Evolutionary conservation across 305 asterid species (phyloP).

Genomic region (Solanum aculeatissimum): DNA sequence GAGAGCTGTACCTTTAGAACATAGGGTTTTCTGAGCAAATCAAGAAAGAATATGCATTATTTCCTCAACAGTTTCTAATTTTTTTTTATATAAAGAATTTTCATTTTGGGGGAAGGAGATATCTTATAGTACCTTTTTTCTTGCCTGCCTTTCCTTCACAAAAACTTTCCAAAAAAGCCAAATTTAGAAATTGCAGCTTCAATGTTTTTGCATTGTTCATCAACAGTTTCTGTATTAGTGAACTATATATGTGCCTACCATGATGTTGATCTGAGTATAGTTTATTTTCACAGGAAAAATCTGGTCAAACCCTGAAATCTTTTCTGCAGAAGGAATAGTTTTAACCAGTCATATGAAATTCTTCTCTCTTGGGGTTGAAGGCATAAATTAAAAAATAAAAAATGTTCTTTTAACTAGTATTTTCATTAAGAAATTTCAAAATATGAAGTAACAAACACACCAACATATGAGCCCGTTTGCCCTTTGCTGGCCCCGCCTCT

Average conservation of each 20-base stretch:
- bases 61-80: slow-evolving; percentile 18
- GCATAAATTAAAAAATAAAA: not conserved
- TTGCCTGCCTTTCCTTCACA: slow-evolving; percentile 7
- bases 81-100: not conserved
- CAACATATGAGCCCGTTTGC: no score
- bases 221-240: slow-evolving; percentile 13
- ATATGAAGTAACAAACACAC: not conserved
- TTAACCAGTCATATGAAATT: not conserved
- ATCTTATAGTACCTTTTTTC: slow-evolving; percentile 8
- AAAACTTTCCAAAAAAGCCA: slow-evolving; percentile 4
- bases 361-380: not conserved
- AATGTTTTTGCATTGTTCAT: slow-evolving; percentile 16
- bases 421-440: not conserved
- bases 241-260: not conserved
- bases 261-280: not conserved
- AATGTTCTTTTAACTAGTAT: not conserved
- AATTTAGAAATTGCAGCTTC: slow-evolving; percentile 4
- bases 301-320: not conserved
- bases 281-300: not conserved
- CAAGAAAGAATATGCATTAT: slow-evolving; percentile 10
- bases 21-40: slow-evolving; percentile 29
- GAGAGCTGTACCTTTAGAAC: not conserved
- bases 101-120: not conserved
- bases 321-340: not conserved
- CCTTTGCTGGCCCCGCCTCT: not conserved